Conservation (phyloP, 176 grass and related monocot genomes). For the Oryza australiensis region DNA sequence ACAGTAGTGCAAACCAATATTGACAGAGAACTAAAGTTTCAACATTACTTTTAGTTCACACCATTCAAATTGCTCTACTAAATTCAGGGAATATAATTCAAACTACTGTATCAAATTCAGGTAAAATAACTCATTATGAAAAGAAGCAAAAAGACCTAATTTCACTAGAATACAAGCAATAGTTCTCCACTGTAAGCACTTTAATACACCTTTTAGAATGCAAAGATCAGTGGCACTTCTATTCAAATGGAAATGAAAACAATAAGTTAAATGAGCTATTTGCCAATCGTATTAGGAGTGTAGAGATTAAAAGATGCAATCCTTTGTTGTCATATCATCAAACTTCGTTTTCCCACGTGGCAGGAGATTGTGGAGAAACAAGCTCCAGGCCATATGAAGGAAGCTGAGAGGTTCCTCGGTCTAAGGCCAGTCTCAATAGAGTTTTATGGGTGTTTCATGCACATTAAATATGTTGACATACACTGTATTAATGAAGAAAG, state of each 20-base stretch:
- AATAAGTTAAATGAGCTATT: neutral
- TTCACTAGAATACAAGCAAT: neutral
- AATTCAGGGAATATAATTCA: neutral
- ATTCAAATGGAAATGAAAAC: neutral
- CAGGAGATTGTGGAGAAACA: conserved; percentile 92
- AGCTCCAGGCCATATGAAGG: conserved; percentile 87
- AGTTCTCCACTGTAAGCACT: neutral
- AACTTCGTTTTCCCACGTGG: conserved; percentile 14
- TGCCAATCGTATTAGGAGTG: neutral
- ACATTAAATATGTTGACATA: no score
- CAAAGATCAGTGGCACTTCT: neutral
- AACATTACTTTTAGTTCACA: neutral
- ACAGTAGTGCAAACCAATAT: conserved; percentile 6
- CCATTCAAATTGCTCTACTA: neutral
- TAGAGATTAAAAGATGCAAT: neutral
- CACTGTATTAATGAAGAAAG: no score
- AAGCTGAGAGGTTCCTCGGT: conserved; percentile 89
- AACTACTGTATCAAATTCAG: neutral
- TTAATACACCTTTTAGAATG: conserved; percentile 1
- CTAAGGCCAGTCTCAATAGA: no score
- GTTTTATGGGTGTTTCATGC: no score
- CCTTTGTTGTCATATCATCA: neutral
- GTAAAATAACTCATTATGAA: neutral
- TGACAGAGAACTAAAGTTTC: neutral
- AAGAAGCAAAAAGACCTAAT: conserved; percentile 1